These are phyloP conservation scores for Hypoxylon sp. DNA, from an alignment of 2,329 filamentous ascomycete species.

Conservation along the genomic window DNA sequence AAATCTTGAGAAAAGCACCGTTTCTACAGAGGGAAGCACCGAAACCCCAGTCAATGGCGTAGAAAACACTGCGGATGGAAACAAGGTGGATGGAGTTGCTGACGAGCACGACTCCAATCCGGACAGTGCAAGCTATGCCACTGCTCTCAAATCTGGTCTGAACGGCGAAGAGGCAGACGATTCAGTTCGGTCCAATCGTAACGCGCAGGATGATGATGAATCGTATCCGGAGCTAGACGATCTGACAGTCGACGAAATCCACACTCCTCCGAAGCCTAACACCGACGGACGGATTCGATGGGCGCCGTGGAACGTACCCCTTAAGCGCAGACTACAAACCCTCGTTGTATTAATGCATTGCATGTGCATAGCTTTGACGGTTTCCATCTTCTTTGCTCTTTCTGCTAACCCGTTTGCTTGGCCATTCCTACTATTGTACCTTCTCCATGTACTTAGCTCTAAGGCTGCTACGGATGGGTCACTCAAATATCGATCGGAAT, in stretches of 20 bases:
- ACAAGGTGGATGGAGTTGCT: constrained; percentile 12
- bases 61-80: constrained; percentile 15
- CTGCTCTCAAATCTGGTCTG: constrained; percentile 31
- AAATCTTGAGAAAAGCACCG: constrained; percentile 5
- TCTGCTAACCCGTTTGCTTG: constrained; percentile 92
- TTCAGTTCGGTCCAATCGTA: neutral
- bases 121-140: constrained; percentile 25
- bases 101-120: constrained; percentile 4
- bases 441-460: constrained; percentile 84
- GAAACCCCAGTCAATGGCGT: constrained; percentile 16
- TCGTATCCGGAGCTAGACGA: constrained; percentile 48
- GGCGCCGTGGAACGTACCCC: constrained; percentile 79
- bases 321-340: constrained; percentile 78
- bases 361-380: constrained; percentile 72
- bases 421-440: constrained; percentile 79
- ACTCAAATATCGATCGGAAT: constrained; percentile 76
- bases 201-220: constrained; percentile 42
- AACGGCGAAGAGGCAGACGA: constrained; percentile 19
- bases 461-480: constrained; percentile 79
- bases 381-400: constrained; percentile 87
- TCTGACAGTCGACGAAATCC: constrained; percentile 43
- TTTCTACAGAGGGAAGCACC: constrained; percentile 9
- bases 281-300: constrained; percentile 72
- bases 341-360: constrained; percentile 79
- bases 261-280: constrained; percentile 37